phyloP scores from a whole-genome alignment of 768 basidiomycete species.

The Amanita jacksonii region DNA sequence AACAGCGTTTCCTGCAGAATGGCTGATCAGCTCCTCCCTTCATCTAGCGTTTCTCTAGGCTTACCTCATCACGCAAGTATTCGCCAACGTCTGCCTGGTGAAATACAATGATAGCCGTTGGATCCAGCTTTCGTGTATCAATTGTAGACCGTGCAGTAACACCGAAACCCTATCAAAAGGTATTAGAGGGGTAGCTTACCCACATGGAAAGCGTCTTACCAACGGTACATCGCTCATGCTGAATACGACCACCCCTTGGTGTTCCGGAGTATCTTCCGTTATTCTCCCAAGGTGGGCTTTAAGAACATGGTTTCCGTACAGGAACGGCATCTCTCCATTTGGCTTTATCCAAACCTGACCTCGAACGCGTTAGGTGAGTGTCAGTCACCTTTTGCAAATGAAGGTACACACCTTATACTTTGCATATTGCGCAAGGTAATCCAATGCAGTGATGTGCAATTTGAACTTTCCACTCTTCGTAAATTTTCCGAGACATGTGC shows the following conservation, averaged over 20 bases:
- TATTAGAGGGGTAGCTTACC: constrained; percentile 1
- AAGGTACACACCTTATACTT: constrained; percentile 75
- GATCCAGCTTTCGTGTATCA: constrained; percentile 95
- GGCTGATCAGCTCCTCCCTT: no score
- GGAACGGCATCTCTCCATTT: constrained; percentile 98
- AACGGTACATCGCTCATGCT: constrained; percentile 94
- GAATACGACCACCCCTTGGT: constrained; percentile 95
- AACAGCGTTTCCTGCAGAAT: constrained; percentile 65
- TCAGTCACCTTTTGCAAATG: no score
- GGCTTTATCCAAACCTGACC: constrained; percentile 95
- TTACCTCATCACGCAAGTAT: constrained; percentile 92
- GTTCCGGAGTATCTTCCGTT: constrained; percentile 97
- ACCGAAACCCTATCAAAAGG: constrained; percentile 79
- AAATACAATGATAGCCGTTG: constrained; percentile 95
- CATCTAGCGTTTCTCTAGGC: constrained; percentile 8
- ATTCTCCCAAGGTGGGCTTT: constrained; percentile 99
- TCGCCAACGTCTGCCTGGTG: constrained; percentile 99
- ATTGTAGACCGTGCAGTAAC: constrained; percentile 93
- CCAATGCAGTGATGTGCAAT: constrained; percentile 88
- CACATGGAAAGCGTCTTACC: constrained; percentile 33
- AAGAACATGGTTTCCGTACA: constrained; percentile 97
- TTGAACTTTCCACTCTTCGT: constrained; percentile 97
- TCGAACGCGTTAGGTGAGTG: constrained; percentile 2
- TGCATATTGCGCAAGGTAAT: constrained; percentile 91
- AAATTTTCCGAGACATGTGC: constrained; percentile 98